Percentiles rank a stretch among this genome's conserved stretches.
Evolutionary conservation across 495 filamentous ascomycete species (phyloP).

Genomic region (Astrothelium subdiscretum): DNA sequence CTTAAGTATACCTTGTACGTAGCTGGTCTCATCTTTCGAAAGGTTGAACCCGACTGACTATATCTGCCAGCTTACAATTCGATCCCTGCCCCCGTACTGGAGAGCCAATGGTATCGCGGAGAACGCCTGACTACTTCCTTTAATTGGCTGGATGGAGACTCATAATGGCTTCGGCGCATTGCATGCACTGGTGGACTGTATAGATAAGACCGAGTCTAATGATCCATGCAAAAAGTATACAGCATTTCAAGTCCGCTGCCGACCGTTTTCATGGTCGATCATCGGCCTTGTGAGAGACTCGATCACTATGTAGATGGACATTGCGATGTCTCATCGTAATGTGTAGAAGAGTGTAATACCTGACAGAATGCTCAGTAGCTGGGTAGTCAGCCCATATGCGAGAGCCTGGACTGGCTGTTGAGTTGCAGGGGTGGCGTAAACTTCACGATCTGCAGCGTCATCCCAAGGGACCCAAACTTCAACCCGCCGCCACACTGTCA

Average conservation of each 20-base stretch:
- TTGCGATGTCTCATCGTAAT: background rate
- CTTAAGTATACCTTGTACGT: conserved; percentile 99
- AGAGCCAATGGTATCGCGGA: conserved; percentile 96
- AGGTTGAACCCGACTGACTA: conserved; percentile 13
- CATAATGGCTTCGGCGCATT: background rate
- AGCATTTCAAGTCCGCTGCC: background rate
- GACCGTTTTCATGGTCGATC: background rate
- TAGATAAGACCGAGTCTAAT: background rate
- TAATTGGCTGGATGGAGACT: conserved; percentile 34
- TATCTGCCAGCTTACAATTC: conserved; percentile 75
- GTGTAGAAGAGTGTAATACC: background rate
- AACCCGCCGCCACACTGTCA: background rate
- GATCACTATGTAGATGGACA: background rate
- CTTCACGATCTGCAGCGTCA: background rate
- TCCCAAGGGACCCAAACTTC: background rate
- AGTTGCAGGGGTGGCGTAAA: background rate
- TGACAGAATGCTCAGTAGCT: too few relatives aligned
- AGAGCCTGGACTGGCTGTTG: background rate
- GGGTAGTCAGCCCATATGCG: too few relatives aligned
- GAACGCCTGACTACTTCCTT: conserved; percentile 96
- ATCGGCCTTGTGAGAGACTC: background rate
- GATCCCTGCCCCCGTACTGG: conserved; percentile 95
- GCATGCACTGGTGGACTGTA: background rate
- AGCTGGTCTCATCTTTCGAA: background rate
- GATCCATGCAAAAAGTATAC: background rate